Conservation (phyloP, 495 filamentous ascomycete genomes). For the Aspergillus cavernicola region DNA sequence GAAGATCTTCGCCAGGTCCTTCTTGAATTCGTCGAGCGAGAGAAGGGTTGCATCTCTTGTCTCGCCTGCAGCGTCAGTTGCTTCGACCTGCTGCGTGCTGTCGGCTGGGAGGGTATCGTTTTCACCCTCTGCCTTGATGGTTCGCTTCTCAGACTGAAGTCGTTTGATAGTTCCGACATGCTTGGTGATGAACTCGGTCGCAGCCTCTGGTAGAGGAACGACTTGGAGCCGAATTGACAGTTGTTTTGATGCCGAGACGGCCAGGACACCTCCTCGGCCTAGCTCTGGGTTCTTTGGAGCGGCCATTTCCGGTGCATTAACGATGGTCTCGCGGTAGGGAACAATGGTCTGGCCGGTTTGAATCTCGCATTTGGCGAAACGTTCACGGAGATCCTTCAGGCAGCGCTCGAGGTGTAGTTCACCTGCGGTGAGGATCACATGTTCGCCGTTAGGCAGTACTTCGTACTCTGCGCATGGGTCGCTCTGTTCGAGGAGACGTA, state of each 20-base stretch:
- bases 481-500: conserved; percentile 85
- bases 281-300: conserved; percentile 80
- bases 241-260: conserved; percentile 77
- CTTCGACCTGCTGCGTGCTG: conserved; percentile 27
- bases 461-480: conserved; percentile 97
- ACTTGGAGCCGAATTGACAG: conserved; percentile 76
- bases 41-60: conserved; percentile 52
- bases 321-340: conserved; percentile 90
- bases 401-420: conserved; percentile 95
- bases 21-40: conserved; percentile 69
- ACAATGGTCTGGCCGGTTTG: conserved; percentile 93
- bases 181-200: conserved; percentile 82
- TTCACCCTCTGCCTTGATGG: conserved; percentile 35
- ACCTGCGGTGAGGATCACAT: conserved; percentile 90
- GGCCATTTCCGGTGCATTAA: conserved; percentile 84
- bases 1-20: conserved; percentile 64
- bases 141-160: conserved; percentile 65
- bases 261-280: conserved; percentile 76
- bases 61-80: conserved; percentile 43
- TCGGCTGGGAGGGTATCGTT: conserved; percentile 26
- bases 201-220: conserved; percentile 67
- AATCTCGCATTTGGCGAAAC: conserved; percentile 93
- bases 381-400: conserved; percentile 86
- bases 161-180: conserved; percentile 74
- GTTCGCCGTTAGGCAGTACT: conserved; percentile 87